Evolutionary conservation across 164 flowering plant genomes (phyloP), one percentile per base, ranked within the genome.

Genomic region (Berberis thunbergii): DNA sequence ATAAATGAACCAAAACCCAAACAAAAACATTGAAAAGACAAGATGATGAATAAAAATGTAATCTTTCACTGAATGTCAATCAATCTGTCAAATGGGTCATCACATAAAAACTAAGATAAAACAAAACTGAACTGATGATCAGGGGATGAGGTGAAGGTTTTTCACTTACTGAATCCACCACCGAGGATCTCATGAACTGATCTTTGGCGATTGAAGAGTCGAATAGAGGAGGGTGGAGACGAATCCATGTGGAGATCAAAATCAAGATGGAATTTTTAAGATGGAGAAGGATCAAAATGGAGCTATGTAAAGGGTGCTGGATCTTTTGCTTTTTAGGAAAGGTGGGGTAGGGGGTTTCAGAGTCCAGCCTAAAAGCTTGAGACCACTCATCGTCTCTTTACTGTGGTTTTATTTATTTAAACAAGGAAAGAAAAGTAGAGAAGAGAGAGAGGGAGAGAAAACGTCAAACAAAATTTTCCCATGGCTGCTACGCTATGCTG

Each of bases 171-270:
- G 58, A 77, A 54, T 54, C 91, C 93, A 43, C 83, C 95, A 68
- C 97, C 99, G 59, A 94, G 85, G 65, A 89, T 81, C 73, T 91
- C 77, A 83, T 91, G 93, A 62, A 91, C 62, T 7, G 73, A 84
- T 78, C 81, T 76, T 54, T 83, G 78, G 73, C 89, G 75, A 64
- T 80, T 73, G 64, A 87, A 84, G 79, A 87, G 74, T 45, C 83
- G 77, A 75, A 70, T 77, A 2, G 89, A 71, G 11, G 26, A n/a
- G 13, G 57, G 13, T 8, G 40, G 6, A 54, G 95, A 72, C 26
- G 91, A 80, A 74, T 75, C 88, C 94, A 84, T 89, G 26, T 38
- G 43, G 63, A 64, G 52, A 64, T 49, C 65, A 26, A 26, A 26
- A 26, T 26, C 26, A 26, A 26, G 26, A 26, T 26, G 26, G 26